Conservation (phyloP, 352 stramenopile genomes). For the Pythium coloratum region DNA sequence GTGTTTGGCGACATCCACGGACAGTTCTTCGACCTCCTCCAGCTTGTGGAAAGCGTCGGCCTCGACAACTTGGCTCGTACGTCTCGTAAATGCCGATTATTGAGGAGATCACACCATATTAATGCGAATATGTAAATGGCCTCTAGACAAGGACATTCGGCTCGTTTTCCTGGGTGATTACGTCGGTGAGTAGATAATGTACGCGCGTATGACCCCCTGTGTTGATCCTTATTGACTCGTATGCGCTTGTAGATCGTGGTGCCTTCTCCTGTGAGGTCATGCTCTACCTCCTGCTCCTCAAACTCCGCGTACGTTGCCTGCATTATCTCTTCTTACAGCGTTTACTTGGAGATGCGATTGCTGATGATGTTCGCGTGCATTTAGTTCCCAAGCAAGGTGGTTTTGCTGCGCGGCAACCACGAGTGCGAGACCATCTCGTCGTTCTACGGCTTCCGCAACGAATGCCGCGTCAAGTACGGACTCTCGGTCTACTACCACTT, state of each 20-base stretch:
- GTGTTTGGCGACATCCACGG: constrained; percentile 84
- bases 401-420: constrained; percentile 78
- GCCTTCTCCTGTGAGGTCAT: constrained; percentile 85
- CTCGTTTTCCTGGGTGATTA: constrained; percentile 82
- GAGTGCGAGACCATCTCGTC: constrained; percentile 86
- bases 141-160: constrained; percentile 44
- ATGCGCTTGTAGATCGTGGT: constrained; percentile 48
- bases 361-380: neutral
- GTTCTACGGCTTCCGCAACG: constrained; percentile 82
- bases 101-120: neutral
- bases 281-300: constrained; percentile 74
- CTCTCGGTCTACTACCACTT: constrained; percentile 84
- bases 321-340: neutral
- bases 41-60: constrained; percentile 51
- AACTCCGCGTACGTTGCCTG: constrained; percentile 23
- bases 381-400: constrained; percentile 58
- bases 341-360: too few relatives aligned
- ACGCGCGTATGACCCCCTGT: too few relatives aligned
- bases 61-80: constrained; percentile 40
- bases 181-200: constrained; percentile 38
- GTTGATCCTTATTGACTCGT: neutral
- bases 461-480: constrained; percentile 82
- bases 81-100: neutral
- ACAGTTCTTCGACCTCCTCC: constrained; percentile 78
- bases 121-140: neutral